Base-by-base conservation (phyloP, 2,329 filamentous ascomycete species). In the Trichophyton schoenleinii region DNA sequence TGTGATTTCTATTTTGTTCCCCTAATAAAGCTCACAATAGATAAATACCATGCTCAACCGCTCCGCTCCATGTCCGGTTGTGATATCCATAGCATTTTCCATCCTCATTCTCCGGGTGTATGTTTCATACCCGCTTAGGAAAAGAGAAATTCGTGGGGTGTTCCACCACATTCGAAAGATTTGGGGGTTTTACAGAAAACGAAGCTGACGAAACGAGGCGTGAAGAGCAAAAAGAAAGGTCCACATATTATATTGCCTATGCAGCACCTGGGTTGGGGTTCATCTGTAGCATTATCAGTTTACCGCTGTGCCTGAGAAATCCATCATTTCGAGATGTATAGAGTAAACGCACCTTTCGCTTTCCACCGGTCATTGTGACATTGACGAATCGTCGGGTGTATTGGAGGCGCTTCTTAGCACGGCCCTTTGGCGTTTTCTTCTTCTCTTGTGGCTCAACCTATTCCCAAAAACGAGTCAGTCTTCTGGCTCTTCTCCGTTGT, bases 321-420 rank as follows among this genome's bases (percentile, higher is more conserved):
- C 9, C 9, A 38, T 38, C 13, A 28, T 55, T 20, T 11, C 15
- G 15, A 11, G 3, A 38, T 36, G 52, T 13, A 36, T 7, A 55
- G 18, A 18, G 2, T n/a, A 36, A 22, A 68, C 81, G 75, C 79
- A 94, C 90, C 90, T 96, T 96, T 80, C 92, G 85, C 91, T 97
- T 97, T 82, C 92, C 92, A 79, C 91, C 91, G 69, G 91, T 95
- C 80, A 96, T 84, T 74, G 89, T 94, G 76, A 97, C 91, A 81
- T 97, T 96, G 71, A 97, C 91, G 83, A 97, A 97, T 74, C 92
- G 91, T 78, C 92, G 88, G 72, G 90, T 96, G 86, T 96, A 96
- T 78, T 85, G 86, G 78, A 95, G 86, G 75, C 92, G 86, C 91
- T 97, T 97, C 82, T 94, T 90, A 71, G 92, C 92, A 76, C 92